Conservation (phyloP, 306 rosid species). For the Pterocarpus santalinus region DNA sequence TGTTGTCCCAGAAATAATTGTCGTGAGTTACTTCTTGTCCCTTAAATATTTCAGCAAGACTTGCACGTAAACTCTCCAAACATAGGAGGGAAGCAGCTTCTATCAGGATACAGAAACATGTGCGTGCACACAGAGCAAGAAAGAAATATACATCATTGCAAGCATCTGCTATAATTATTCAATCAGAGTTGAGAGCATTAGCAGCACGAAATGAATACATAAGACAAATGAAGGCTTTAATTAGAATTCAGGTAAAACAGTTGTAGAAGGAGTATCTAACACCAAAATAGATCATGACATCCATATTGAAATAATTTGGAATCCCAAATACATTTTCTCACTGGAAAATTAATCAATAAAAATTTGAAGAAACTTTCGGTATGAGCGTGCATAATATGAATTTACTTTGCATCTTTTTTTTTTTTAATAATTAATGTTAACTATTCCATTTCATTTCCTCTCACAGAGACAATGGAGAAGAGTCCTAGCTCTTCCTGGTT, state of each 20-base stretch:
- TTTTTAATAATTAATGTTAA: not conserved
- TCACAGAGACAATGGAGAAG: constrained; percentile 85
- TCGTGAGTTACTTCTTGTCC: not conserved
- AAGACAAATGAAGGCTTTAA: constrained; percentile 84
- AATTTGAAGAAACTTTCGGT: constrained; percentile 11
- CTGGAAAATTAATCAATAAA: constrained; percentile 19
- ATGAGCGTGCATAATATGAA: constrained; percentile 7
- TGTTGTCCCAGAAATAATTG: constrained; percentile 33
- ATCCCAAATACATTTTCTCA: constrained; percentile 17
- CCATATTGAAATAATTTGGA: constrained; percentile 19
- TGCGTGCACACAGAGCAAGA: constrained; percentile 65
- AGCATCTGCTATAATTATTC: constrained; percentile 72
- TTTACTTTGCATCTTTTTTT: not conserved
- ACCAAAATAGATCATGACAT: constrained; percentile 22
- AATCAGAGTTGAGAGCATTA: constrained; percentile 83
- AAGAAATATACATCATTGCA: constrained; percentile 62
- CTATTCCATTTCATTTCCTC: constrained; percentile 30
- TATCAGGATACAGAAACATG: constrained; percentile 77
- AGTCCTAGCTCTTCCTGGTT: constrained; percentile 62
- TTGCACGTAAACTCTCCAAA: constrained; percentile 70
- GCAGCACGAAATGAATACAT: constrained; percentile 78
- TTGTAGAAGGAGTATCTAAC: constrained; percentile 33
- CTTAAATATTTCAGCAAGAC: constrained; percentile 62
- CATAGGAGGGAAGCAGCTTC: constrained; percentile 83
- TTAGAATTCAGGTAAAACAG: constrained; percentile 68